Evolutionary conservation across 2,329 filamentous ascomycete species (phyloP).

Genomic region (Sporothrix euskadiensis): DNA sequence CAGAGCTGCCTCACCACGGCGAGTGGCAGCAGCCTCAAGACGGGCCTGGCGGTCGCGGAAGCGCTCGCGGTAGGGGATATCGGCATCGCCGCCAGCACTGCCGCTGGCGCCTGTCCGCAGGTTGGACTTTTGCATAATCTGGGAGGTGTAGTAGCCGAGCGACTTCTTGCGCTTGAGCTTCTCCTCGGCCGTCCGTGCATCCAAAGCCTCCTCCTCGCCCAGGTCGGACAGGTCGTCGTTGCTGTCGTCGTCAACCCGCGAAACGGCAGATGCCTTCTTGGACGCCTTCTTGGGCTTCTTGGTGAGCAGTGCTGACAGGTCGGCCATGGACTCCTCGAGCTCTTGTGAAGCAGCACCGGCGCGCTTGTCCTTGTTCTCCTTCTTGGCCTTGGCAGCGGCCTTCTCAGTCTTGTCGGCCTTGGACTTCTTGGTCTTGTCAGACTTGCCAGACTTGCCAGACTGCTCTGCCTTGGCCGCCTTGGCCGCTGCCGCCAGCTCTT

Average conservation of each 20-base stretch:
- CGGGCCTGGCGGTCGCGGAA: conserved; percentile 81
- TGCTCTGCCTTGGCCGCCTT: conserved; percentile 35
- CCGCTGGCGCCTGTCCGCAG: conserved; percentile 73
- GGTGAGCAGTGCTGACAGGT: conserved; percentile 64
- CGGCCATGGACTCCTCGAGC: conserved; percentile 69
- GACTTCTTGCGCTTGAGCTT: conserved; percentile 90
- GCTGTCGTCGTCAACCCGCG: conserved; percentile 34
- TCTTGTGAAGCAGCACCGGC: conserved; percentile 51
- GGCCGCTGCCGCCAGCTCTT: neutral
- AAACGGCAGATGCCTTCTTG: conserved; percentile 40
- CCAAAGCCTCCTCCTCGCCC: conserved; percentile 81
- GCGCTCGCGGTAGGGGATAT: conserved; percentile 86
- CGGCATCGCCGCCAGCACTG: conserved; percentile 74
- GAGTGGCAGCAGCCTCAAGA: conserved; percentile 84
- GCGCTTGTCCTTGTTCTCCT: conserved; percentile 38
- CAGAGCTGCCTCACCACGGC: conserved; percentile 68
- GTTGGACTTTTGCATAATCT: conserved; percentile 92
- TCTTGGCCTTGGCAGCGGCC: conserved; percentile 34
- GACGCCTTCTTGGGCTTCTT: conserved; percentile 48
- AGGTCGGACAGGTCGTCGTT: conserved; percentile 78
- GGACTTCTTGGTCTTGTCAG: conserved; percentile 32
- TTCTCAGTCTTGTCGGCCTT: conserved; percentile 31
- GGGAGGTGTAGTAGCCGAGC: conserved; percentile 95
- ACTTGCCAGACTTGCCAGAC: neutral
- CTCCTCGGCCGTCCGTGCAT: conserved; percentile 75